These are phyloP conservation scores for Alternaria sp. DNA, from an alignment of 2,329 filamentous ascomycete species.

Conservation along the genomic window DNA sequence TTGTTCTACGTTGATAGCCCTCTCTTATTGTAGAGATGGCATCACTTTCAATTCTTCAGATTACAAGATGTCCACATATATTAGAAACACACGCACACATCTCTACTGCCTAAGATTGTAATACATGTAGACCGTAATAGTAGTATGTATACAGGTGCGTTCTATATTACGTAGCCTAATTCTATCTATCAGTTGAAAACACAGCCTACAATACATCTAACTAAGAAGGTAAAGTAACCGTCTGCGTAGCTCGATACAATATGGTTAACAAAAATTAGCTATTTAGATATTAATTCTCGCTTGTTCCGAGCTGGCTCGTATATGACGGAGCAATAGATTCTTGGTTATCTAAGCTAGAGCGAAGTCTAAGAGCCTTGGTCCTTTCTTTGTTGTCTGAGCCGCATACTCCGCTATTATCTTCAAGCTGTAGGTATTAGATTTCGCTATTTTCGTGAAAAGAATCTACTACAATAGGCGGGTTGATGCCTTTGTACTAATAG, in stretches of 20 bases:
- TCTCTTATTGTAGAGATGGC: neutral
- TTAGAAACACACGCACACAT: neutral
- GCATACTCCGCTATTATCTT: slow-evolving; percentile 2
- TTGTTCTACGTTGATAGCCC: neutral
- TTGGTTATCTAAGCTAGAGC: neutral
- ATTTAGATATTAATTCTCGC: neutral
- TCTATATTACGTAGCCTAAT: neutral
- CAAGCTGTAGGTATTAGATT: neutral
- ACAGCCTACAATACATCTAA: neutral
- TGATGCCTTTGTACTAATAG: slow-evolving; percentile 1
- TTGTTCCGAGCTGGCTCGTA: neutral
- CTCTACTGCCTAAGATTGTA: neutral
- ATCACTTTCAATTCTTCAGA: neutral
- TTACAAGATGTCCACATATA: neutral
- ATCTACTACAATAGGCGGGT: neutral
- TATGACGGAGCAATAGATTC: neutral
- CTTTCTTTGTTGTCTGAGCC: slow-evolving; percentile 10
- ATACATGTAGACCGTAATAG: neutral
- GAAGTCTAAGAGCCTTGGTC: neutral
- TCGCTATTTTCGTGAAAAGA: neutral
- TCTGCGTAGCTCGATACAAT: neutral
- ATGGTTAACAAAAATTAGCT: neutral
- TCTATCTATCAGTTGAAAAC: neutral
- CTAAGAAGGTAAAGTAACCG: neutral
- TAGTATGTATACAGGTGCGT: neutral